Conservation (phyloP, 306 rosid species). For the Vachellia pachyceras region DNA sequence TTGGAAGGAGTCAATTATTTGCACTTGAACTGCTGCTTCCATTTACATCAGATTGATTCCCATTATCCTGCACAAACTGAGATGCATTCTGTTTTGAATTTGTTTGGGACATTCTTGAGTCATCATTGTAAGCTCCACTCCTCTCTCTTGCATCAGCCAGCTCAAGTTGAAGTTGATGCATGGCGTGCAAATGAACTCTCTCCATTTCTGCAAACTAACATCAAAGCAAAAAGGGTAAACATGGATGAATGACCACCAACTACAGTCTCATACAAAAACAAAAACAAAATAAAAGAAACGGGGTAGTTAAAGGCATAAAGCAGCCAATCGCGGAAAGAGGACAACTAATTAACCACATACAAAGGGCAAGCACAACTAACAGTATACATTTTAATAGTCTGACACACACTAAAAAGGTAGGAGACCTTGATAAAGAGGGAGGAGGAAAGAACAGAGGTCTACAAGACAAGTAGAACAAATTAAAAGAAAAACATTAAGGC, state of each 20-base stretch:
- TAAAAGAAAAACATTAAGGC: too few relatives aligned
- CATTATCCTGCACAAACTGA: slow-evolving; percentile 74
- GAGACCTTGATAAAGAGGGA: neutral
- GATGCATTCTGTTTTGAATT: slow-evolving; percentile 61
- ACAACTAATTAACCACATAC: neutral
- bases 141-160: slow-evolving; percentile 89
- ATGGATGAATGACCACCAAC: slow-evolving; percentile 18
- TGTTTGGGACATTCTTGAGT: slow-evolving; percentile 62
- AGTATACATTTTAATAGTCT: neutral
- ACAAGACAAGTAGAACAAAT: neutral
- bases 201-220: slow-evolving; percentile 91
- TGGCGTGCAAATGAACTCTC: slow-evolving; percentile 78
- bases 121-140: slow-evolving; percentile 71
- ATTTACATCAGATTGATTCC: slow-evolving; percentile 65
- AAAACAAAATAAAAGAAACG: neutral
- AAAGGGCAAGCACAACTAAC: slow-evolving; percentile 1
- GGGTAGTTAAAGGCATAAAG: neutral
- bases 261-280: slow-evolving; percentile 4
- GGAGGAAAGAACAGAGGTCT: neutral
- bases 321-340: neutral
- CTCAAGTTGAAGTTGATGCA: slow-evolving; percentile 92
- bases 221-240: slow-evolving; percentile 39
- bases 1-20: slow-evolving; percentile 61
- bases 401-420: neutral
- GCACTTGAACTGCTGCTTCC: slow-evolving; percentile 68